Base-by-base conservation (phyloP, 148 eudicot species). In the Chenopodium album region DNA sequence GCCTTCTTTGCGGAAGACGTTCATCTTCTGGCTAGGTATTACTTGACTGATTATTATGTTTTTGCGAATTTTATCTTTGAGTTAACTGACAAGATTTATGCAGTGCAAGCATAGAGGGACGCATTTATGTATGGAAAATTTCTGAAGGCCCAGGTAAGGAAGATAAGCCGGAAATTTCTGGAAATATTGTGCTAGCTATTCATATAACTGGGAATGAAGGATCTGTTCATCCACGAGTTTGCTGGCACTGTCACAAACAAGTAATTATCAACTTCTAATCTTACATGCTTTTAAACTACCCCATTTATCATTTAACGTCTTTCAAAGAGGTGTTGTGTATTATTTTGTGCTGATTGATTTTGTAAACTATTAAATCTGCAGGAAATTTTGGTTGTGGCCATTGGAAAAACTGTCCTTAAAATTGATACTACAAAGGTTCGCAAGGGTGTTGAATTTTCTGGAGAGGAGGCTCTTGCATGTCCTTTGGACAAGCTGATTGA, bases 211-310 rank as follows among this genome's bases (percentile, higher is more conserved):
- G 98, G 71, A 92, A 87, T 68, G 93, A 91, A 88, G 94, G 89
- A 77, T 85, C 93, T 87, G 86, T 96, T 81, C 99, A 89, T 86
- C 99, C 99, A 11, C 90, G 98, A 68, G 95, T 96, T 86, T 96
- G 99, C 87, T 96, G 99, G 99, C 99, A 97, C 82, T 92, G 97
- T 76, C 98, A 97, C 89, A 97, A 97, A 85, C 98, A 97, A 87
- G 99, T 96, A 90, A 52, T 85, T 71, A 50, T 16, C n/a, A 64
- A 65, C 54, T 79, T 68, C 67, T 37, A 23, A 71, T 47, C 26
- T 63, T 34, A 28, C 20, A 12, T 19, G 52, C 26, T 70, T 56
- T 75, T 41, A 6, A 46, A 20, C 54, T 62, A 50, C 41, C 5
- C 62, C 34, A 54, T 66, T 19, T 48, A 41, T 28, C 70, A 44